Percentiles rank a stretch among this genome's conserved stretches.
phyloP scores from a whole-genome alignment of 2,329 filamentous ascomycete species.

The Knufia petricola region DNA sequence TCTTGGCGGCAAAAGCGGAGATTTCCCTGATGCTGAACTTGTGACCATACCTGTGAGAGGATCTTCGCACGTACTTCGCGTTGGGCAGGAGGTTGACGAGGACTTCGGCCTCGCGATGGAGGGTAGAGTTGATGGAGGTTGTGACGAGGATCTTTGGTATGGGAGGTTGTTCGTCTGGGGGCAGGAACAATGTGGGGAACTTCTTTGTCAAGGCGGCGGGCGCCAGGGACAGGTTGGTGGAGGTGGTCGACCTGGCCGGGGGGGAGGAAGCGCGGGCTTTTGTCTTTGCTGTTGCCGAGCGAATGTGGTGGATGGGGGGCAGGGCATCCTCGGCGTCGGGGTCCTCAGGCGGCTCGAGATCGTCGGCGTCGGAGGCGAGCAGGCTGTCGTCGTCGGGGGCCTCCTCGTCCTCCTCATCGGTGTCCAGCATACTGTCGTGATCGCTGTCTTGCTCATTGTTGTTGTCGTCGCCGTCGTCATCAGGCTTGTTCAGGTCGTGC shows the following conservation, averaged over 20 bases:
- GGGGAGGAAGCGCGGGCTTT: conserved; percentile 42
- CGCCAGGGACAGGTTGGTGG: conserved; percentile 50
- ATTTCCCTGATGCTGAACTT: conserved; percentile 93
- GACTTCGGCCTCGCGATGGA: conserved; percentile 72
- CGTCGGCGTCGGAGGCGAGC: conserved; percentile 9
- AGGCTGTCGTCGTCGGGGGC: background rate
- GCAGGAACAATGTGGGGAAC: conserved; percentile 49
- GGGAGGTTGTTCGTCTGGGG: conserved; percentile 30
- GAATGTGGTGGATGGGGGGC: conserved; percentile 19
- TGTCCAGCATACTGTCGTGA: conserved; percentile 40
- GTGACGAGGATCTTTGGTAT: conserved; percentile 84
- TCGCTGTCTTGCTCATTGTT: conserved; percentile 7
- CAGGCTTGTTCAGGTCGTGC: conserved; percentile 33
- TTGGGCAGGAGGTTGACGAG: conserved; percentile 76
- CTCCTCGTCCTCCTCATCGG: conserved; percentile 34
- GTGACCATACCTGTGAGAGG: conserved; percentile 71
- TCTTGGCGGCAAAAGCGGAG: conserved; percentile 68
- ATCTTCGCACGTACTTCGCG: conserved; percentile 71
- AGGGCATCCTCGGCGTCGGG: conserved; percentile 13
- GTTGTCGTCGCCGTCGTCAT: conserved; percentile 21
- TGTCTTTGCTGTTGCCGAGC: conserved; percentile 27
- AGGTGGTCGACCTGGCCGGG: conserved; percentile 45
- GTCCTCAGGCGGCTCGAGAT: conserved; percentile 16
- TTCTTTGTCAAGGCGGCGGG: conserved; percentile 52
- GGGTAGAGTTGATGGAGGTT: conserved; percentile 76